These are phyloP conservation scores for Linaria vulgaris DNA, from an alignment of 257 asterid genomes.

Conservation along the genomic window DNA sequence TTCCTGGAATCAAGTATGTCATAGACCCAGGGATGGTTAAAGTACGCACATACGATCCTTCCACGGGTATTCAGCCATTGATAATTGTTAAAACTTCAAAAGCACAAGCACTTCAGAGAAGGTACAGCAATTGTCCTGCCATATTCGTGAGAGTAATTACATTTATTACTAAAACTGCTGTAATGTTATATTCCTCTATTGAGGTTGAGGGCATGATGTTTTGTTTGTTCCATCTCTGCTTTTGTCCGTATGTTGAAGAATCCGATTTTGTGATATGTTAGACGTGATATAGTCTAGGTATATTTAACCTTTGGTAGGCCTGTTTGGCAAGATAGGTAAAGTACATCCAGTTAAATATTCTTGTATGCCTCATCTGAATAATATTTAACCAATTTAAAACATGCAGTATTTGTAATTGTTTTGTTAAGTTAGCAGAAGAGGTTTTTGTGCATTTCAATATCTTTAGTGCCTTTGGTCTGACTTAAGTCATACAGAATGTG, in stretches of 20 bases:
- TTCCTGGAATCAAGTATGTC: conserved; percentile 96
- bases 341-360: conserved; percentile 12
- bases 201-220: neutral
- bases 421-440: too few species aligned
- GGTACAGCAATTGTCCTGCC: conserved; percentile 44
- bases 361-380: neutral
- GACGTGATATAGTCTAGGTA: neutral
- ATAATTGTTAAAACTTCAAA: conserved; percentile 85
- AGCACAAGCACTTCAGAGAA: conserved; percentile 96
- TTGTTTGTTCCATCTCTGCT: conserved; percentile 1
- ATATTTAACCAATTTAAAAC: neutral
- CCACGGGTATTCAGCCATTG: conserved; percentile 83
- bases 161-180: neutral
- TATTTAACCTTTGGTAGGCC: neutral
- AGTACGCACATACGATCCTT: conserved; percentile 83
- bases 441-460: too few species aligned
- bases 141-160: neutral
- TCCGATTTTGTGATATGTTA: neutral
- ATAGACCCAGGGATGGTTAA: conserved; percentile 98
- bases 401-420: too few species aligned
- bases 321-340: conserved; percentile 1
- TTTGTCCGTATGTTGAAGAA: neutral
- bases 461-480: neutral
- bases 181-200: neutral
- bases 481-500: conserved; percentile 11